Evolutionary conservation across 2,329 filamentous ascomycete species (phyloP), one percentile per base, ranked within the genome.

Genomic region (Arachnomyces sp.): DNA sequence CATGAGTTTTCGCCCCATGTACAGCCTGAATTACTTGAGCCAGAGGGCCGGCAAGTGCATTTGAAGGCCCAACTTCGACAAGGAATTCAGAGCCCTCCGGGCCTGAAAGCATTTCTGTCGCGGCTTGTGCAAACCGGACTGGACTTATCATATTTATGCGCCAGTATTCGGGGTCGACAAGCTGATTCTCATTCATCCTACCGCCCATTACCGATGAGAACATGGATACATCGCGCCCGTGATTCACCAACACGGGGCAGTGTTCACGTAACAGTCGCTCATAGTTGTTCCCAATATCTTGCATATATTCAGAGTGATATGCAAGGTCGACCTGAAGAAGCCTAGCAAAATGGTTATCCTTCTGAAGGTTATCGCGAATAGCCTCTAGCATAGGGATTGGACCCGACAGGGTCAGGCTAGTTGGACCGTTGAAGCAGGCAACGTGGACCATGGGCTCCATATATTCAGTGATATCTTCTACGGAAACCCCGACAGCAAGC

Each of bases 21-120:
- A 33, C 8, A 37, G 9, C 28, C 15, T 50, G 32, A 25, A 38
- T 43, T 28, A 50, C 49, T 36, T 50, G 46, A 3, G 15, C 28
- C 13, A 49, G 28, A 5, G 17, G 43, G 7, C 49, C 51, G 11
- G 46, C 37, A 1, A 54, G 42, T 2, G 51, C 52, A 13, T 33
- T 36, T 21, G 31, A 39, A 1, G 52, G 52, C 7, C 51, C 52
- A 17, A 55, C 34, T 37, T 54, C 52, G 15, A 54, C 44, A 1
- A 54, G 28, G 15, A 47, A 36, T 29, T 36, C 29, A n/a, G 30
- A 28, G 12, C 13, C 25, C 15, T 28, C 15, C 9, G 7, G 14
- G 13, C 16, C 31, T 15, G 16, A 16, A 14, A 30, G n/a, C 11
- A 40, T 18, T 3, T 17, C 32, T 13, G 17, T 9, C 8, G 18